These are phyloP conservation scores for Termitomyces sp. DNA, from an alignment of 768 basidiomycete species.

Conservation along the genomic window DNA sequence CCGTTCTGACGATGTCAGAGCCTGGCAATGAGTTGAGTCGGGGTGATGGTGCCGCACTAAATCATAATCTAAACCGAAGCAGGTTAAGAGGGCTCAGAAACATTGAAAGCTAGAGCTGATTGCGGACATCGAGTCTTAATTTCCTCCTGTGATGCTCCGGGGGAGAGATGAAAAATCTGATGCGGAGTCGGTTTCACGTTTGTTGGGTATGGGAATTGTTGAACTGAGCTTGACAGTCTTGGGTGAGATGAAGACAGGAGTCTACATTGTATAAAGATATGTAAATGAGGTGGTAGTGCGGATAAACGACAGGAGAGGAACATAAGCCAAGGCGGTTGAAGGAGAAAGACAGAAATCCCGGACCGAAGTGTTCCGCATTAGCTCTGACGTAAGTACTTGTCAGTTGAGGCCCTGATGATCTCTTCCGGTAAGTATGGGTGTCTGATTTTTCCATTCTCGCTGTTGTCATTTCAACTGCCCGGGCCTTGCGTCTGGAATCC, in stretches of 20 bases:
- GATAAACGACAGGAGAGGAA: neutral
- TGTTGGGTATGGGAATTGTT: constrained; percentile 44
- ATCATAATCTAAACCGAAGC: constrained; percentile 52
- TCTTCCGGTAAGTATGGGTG: too few species aligned
- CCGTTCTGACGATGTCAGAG: constrained; percentile 36
- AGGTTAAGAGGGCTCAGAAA: neutral
- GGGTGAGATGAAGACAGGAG: constrained; percentile 5
- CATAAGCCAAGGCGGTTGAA: neutral
- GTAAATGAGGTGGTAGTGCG: neutral
- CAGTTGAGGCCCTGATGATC: too few species aligned
- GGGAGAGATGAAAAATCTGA: constrained; percentile 67
- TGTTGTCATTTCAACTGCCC: neutral
- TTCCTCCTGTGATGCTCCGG: constrained; percentile 47
- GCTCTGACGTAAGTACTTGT: too few species aligned
- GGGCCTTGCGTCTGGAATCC: neutral
- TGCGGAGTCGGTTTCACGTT: constrained; percentile 54
- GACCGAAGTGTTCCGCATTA: neutral
- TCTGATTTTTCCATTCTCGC: too few species aligned
- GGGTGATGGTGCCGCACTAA: constrained; percentile 55
- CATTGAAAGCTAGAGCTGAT: neutral
- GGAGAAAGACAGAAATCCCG: neutral
- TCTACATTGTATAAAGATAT: neutral
- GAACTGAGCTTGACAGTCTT: constrained; percentile 1
- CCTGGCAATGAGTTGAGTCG: constrained; percentile 45
- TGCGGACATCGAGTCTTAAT: constrained; percentile 66